Evolutionary conservation across 169 alveolate genomes (phyloP), one percentile per base, ranked within the genome.

Genomic region (Cryptosporidium xiaoi): DNA sequence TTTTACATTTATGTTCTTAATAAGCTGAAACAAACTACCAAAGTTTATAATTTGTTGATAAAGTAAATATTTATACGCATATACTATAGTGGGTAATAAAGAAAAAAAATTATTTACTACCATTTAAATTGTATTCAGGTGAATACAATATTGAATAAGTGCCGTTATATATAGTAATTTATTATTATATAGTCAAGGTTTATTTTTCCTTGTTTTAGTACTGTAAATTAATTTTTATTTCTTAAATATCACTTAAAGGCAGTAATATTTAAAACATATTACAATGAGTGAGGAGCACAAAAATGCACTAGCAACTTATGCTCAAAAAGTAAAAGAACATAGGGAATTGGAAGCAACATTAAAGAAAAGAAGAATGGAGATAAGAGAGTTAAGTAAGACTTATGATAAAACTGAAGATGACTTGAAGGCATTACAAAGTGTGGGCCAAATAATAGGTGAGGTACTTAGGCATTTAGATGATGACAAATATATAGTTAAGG

Each of bases 361-460:
- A 40, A 77, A 91, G 91, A 82, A 87, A 82, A 87, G 83, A 83
- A 83, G 91, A 87, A 62, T 90, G 90, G 96, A 94, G 36, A 94
- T 94, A 82, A 93, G 92, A 82, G 94, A 91, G 65, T 84, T 92
- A 64, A 90, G 92, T 82, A 92, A 89, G 65, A 93, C 93, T 44
- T 96, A 92, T 89, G 98, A 97, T 71, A 97, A 96, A 87, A 95
- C 99, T 10, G 99, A 98, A 90, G 99, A 97, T 56, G 96, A 97
- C 66, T 90, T 98, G 65, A 97, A 97, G 92, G 98, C 99, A 51
- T 92, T 98, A 50, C 99, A 98, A 90, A 95, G 98, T 84, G 98
- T 98, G 51, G 99, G 99, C 13, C 98, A 98, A 91, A 94, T 98
- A 46, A 96, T 98, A 60, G 99, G 99, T 65, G 99, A 98, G 90